phyloP scores from a whole-genome alignment of 2,329 filamentous ascomycete species.

The Fusarium coicis region DNA sequence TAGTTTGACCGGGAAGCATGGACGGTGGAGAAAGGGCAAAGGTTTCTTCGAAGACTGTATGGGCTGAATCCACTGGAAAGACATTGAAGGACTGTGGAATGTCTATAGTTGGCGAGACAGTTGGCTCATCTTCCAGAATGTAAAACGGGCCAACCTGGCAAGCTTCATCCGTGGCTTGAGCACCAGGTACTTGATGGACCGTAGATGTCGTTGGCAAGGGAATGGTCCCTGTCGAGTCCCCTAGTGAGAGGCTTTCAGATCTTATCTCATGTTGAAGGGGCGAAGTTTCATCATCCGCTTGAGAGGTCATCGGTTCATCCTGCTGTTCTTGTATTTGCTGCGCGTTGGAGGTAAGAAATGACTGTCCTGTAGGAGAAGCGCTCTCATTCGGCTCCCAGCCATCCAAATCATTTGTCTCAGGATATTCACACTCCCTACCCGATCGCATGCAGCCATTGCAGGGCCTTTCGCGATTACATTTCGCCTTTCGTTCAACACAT shows the following conservation, averaged over 20 bases:
- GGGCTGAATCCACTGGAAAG: not conserved
- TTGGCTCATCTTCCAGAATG: not conserved
- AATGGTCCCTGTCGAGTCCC: accelerated
- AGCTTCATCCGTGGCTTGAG: not conserved
- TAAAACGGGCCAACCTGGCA: not conserved
- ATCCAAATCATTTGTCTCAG: not conserved
- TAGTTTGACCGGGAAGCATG: not conserved
- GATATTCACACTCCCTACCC: not conserved
- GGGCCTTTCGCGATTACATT: not conserved
- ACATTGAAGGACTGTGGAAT: not conserved
- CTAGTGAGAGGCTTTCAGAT: not conserved
- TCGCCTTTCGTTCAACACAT: not conserved
- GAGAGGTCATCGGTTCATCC: not conserved
- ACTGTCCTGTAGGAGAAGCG: not conserved
- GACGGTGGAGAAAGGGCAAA: not conserved
- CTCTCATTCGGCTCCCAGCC: accelerated
- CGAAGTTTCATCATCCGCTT: not conserved
- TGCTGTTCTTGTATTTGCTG: not conserved
- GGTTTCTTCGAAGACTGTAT: not conserved
- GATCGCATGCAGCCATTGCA: not conserved
- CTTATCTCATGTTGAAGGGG: not conserved
- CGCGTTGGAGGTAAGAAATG: not conserved
- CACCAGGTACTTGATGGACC: no score
- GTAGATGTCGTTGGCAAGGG: not conserved
- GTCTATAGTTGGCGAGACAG: not conserved